phyloP scores from a whole-genome alignment of 2,329 filamentous ascomycete genomes.

The Alternaria sp. region DNA sequence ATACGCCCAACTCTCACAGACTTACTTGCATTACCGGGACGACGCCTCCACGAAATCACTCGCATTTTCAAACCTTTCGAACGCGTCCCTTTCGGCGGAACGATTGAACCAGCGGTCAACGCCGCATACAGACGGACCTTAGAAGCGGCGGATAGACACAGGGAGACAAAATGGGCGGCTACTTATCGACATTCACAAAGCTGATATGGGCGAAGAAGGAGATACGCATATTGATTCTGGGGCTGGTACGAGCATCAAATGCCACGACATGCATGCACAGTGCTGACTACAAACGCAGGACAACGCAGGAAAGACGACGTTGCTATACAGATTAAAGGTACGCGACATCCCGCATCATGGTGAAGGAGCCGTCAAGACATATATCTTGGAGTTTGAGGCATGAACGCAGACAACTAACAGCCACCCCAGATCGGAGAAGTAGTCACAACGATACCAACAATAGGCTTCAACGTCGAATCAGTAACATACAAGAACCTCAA shows the following conservation, averaged over 20 bases:
- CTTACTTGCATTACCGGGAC: neutral
- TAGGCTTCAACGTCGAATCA: conserved; percentile 99
- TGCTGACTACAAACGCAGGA: conserved; percentile 68
- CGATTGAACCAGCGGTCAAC: conserved; percentile 19
- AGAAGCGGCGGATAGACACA: conserved; percentile 22
- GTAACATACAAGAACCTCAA: conserved; percentile 98
- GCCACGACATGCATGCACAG: neutral
- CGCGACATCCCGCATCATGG: neutral
- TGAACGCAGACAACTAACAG: neutral
- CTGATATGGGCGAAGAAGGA: conserved; percentile 88
- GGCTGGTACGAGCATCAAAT: conserved; percentile 71
- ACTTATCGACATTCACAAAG: conserved; percentile 42
- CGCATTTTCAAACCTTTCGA: neutral
- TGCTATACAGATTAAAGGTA: conserved; percentile 96
- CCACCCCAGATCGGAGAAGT: conserved; percentile 87
- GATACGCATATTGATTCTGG: conserved; percentile 93
- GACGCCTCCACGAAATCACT: neutral
- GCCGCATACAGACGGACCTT: conserved; percentile 20
- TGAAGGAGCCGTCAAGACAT: neutral
- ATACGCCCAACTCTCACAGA: neutral
- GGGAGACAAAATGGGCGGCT: conserved; percentile 44
- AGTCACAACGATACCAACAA: conserved; percentile 98
- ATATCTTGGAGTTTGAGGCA: neutral
- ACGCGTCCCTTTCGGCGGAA: neutral
- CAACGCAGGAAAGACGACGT: conserved; percentile 97